A percentile compares a stretch with the other conserved stretches of the same genome.
Conservation (phyloP, 768 basidiomycete species). For the Termitomyces sp. region DNA sequence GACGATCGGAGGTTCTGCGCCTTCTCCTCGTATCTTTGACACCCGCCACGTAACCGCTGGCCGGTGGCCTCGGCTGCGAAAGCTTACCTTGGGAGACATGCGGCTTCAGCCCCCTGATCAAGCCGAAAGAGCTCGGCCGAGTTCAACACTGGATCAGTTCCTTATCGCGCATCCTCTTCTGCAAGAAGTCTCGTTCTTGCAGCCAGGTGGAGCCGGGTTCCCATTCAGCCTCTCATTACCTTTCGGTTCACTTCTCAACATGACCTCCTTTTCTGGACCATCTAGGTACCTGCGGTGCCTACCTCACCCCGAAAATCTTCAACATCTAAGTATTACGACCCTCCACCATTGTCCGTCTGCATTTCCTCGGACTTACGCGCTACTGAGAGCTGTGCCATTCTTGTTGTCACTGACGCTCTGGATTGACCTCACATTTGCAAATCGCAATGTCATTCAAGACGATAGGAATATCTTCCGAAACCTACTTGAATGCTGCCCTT, state of each 20-base stretch:
- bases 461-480: constrained; percentile 23
- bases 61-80: constrained; percentile 29
- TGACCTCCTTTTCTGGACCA: constrained; percentile 27
- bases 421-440: constrained; percentile 30
- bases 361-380: constrained; percentile 25
- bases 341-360: constrained; percentile 27
- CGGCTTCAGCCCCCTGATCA: constrained; percentile 16
- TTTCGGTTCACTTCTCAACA: constrained; percentile 18
- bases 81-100: constrained; percentile 28
- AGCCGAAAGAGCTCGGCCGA: constrained; percentile 14
- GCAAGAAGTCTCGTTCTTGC: constrained; percentile 23
- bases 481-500: constrained; percentile 24
- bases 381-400: constrained; percentile 22
- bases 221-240: constrained; percentile 20
- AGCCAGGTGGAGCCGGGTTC: constrained; percentile 24
- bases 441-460: constrained; percentile 19
- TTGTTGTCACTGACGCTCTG: constrained; percentile 25
- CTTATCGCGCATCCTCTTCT: constrained; percentile 25
- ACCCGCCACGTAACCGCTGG: constrained; percentile 29
- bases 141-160: constrained; percentile 26
- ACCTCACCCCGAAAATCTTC: constrained; percentile 21
- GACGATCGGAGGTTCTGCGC: constrained; percentile 27
- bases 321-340: constrained; percentile 24
- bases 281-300: constrained; percentile 23
- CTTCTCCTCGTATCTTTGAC: constrained; percentile 34